These are phyloP conservation scores for Globisporangium megalacanthum DNA, from an alignment of 352 stramenopile species.

Conservation along the genomic window DNA sequence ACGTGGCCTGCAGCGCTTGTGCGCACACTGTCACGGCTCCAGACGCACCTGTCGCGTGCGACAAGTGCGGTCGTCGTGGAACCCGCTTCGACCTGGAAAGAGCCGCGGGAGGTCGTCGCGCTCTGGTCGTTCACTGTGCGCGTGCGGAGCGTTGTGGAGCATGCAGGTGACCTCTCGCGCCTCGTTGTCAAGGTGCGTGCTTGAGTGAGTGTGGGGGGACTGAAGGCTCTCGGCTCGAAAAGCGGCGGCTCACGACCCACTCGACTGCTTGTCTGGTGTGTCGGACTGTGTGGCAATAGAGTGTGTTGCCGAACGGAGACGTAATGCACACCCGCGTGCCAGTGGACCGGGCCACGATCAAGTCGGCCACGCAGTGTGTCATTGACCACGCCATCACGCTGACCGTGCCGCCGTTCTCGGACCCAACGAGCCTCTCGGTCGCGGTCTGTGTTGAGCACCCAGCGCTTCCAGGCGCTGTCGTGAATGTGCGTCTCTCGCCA, in stretches of 20 bases:
- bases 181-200: constrained; percentile 31
- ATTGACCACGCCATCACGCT: constrained; percentile 35
- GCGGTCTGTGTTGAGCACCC: constrained; percentile 33
- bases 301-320: constrained; percentile 35
- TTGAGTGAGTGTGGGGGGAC: background rate
- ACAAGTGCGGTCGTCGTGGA: constrained; percentile 23
- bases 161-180: constrained; percentile 27
- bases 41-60: constrained; percentile 1
- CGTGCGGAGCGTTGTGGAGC: constrained; percentile 20
- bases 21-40: constrained; percentile 3
- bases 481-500: constrained; percentile 1
- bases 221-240: background rate
- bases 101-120: constrained; percentile 40
- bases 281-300: constrained; percentile 8
- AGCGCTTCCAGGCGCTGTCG: constrained; percentile 17
- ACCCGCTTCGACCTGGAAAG: constrained; percentile 15
- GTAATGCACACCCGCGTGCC: constrained; percentile 32
- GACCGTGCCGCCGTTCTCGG: constrained; percentile 44
- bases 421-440: constrained; percentile 38
- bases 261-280: background rate
- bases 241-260: no score
- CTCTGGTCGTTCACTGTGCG: constrained; percentile 44
- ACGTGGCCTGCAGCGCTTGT: constrained; percentile 29
- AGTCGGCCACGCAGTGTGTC: constrained; percentile 13
- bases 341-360: constrained; percentile 11